Conservation (phyloP, 148 eudicot genomes). For the Amaranthus cruentus region DNA sequence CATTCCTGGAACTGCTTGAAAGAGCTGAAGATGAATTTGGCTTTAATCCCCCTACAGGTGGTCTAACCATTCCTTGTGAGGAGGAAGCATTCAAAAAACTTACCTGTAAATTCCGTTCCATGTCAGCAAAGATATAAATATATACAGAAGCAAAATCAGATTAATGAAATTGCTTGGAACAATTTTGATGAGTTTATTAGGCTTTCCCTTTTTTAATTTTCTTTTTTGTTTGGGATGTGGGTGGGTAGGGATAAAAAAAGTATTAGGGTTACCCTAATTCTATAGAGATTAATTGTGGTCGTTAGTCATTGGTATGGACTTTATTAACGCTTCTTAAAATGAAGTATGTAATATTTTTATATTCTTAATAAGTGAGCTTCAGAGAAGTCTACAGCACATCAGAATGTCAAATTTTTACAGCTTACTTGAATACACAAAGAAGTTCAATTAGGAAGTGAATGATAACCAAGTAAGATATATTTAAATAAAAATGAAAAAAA, state of each 20-base stretch:
- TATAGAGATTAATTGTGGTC: not conserved
- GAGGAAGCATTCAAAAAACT: slow-evolving; percentile 31
- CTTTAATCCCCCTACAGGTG: slow-evolving; percentile 49
- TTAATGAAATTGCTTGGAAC: not conserved
- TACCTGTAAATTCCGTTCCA: slow-evolving; percentile 21
- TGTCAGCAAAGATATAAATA: not conserved
- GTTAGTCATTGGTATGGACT: not conserved
- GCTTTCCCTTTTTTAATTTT: not conserved
- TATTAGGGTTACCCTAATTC: not conserved
- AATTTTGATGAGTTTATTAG: not conserved
- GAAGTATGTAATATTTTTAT: too few species aligned
- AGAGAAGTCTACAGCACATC: not conserved
- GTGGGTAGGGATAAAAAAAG: not conserved
- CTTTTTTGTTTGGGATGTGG: not conserved
- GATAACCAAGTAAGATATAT: not conserved
- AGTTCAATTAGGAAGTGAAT: not conserved
- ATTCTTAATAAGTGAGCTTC: not conserved
- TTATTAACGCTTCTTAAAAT: too few species aligned
- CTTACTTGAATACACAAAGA: not conserved
- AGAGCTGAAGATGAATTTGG: slow-evolving; percentile 58
- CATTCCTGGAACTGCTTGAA: slow-evolving; percentile 40
- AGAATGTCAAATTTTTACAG: not conserved
- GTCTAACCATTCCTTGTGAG: slow-evolving; percentile 48
- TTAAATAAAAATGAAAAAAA: not conserved
- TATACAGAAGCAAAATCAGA: not conserved